phyloP scores from a whole-genome alignment of 2,329 filamentous ascomycete genomes.

The Fusarium sp. region DNA sequence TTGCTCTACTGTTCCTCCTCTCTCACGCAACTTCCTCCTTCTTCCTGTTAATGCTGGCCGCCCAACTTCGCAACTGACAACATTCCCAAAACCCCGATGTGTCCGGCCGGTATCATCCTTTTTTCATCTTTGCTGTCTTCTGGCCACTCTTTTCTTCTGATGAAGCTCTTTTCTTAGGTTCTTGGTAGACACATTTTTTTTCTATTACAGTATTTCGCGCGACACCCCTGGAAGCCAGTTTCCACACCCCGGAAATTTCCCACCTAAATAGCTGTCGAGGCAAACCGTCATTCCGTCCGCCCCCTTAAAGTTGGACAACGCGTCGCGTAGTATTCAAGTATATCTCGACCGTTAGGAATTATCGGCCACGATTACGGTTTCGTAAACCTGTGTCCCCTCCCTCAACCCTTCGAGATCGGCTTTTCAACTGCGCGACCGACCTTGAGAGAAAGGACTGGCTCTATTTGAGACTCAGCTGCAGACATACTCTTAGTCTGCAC shows the following conservation, averaged over 20 bases:
- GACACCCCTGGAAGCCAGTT: conserved; percentile 40
- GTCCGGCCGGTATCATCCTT: conserved; percentile 45
- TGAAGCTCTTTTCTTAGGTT: conserved; percentile 43
- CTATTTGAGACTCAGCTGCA: conserved; percentile 65
- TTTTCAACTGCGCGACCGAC: conserved; percentile 39
- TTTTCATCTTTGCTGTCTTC: conserved; percentile 29
- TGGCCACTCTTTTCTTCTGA: conserved; percentile 43
- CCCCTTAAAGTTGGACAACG: conserved; percentile 47
- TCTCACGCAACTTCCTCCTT: conserved; percentile 15
- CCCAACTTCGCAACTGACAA: conserved; percentile 25
- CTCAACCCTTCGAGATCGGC: conserved; percentile 39
- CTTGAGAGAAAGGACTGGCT: conserved; percentile 44
- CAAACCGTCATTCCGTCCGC: conserved; percentile 38
- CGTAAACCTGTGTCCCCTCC: conserved; percentile 26
- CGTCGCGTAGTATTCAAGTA: conserved; percentile 47
- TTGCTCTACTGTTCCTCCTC: conserved; percentile 7
- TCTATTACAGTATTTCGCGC: conserved; percentile 17
- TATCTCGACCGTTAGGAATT: conserved; percentile 30
- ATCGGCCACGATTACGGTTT: conserved; percentile 33
- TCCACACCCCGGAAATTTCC: conserved; percentile 42
- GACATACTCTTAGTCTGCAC: conserved; percentile 68
- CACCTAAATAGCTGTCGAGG: conserved; percentile 29
- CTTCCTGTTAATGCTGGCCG: conserved; percentile 21
- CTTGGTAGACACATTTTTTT: conserved; percentile 28
- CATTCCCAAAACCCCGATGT: conserved; percentile 43